Base-by-base conservation (phyloP, 139 green algal genomes). In the Chlorella sorokiniana region DNA sequence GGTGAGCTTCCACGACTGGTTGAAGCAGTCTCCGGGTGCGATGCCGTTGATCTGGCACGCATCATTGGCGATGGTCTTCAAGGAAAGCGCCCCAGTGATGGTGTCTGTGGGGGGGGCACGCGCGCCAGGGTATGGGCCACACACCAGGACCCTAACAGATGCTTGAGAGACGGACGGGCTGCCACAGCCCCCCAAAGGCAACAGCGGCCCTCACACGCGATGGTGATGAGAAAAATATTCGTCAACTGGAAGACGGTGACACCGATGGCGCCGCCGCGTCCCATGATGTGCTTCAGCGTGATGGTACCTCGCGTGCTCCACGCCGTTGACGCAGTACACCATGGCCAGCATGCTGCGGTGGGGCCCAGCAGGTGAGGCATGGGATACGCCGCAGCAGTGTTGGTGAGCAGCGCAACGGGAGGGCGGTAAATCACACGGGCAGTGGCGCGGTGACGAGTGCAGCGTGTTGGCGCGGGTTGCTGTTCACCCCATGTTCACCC, bases 1-100 rank as follows among this genome's bases (percentile, higher is more conserved):
- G 29, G 84, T 83, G 35, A 87, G 74, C 54, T 67, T 71, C 78
- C 86, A 91, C 31, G 54, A 25, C 54, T 63, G 14, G 74, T 41
- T 70, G 3, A 33, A 81, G 74, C 74, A 81, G 74, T 69, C 56
- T 0, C 29, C 40, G 27, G n/a, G 14, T 2, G 48, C 23, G 25
- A 51, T 79, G 72, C 52, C 71, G 62, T 78, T 61, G 29, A 62
- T 68, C 8, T 27, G 45, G 59, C 71, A 65, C 18, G 52, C 33
- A 3, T 45, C 52, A 27, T 70, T 33, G 27, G 65, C 81, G 10
- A 88, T 79, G 23, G 78, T 65, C 35, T 76, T 64, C 29, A 83
- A 33, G 9, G 82, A n/a, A 6, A 52, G 35, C 3, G 74, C 54
- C 0, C 81, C 71, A 0, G 81, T 76, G 54, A 86, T 86, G 4